phyloP scores from a whole-genome alignment of 2,329 filamentous ascomycete genomes.

The Magnaporthales sp. region DNA sequence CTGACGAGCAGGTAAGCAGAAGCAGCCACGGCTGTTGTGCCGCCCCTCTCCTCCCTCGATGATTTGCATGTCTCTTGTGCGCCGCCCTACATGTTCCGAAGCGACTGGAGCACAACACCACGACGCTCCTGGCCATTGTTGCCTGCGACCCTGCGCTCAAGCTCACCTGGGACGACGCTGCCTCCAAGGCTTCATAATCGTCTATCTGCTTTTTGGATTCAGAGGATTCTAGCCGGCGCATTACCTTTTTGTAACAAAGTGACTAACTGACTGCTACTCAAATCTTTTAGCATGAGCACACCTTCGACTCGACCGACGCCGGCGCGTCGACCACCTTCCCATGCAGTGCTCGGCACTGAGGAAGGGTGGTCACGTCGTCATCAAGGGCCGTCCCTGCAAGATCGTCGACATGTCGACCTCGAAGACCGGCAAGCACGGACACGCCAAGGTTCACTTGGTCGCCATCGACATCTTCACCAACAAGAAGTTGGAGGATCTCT shows the following conservation, averaged over 20 bases:
- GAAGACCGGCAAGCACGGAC: slow-evolving; percentile 99
- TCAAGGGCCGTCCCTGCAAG: slow-evolving; percentile 99
- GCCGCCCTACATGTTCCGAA: neutral
- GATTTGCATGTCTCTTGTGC: neutral
- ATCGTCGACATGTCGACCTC: slow-evolving; percentile 99
- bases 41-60: neutral
- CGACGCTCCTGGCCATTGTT: neutral
- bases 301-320: slow-evolving; percentile 91
- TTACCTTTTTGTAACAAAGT: neutral
- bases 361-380: slow-evolving; percentile 98
- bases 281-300: slow-evolving; percentile 48
- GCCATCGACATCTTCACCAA: slow-evolving; percentile 98
- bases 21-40: neutral
- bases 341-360: slow-evolving; percentile 99
- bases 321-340: slow-evolving; percentile 90
- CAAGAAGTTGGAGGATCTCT: slow-evolving; percentile 99
- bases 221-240: neutral
- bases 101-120: neutral
- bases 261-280: neutral
- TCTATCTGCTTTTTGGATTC: neutral
- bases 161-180: neutral
- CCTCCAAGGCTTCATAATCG: neutral
- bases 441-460: slow-evolving; percentile 99
- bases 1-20: slow-evolving; percentile 6
- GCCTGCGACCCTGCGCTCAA: neutral